Percentiles rank a stretch among this genome's conserved stretches.
Evolutionary conservation across 2,329 filamentous ascomycete genomes (phyloP).

Genomic region (Hirsutella thompsonii): DNA sequence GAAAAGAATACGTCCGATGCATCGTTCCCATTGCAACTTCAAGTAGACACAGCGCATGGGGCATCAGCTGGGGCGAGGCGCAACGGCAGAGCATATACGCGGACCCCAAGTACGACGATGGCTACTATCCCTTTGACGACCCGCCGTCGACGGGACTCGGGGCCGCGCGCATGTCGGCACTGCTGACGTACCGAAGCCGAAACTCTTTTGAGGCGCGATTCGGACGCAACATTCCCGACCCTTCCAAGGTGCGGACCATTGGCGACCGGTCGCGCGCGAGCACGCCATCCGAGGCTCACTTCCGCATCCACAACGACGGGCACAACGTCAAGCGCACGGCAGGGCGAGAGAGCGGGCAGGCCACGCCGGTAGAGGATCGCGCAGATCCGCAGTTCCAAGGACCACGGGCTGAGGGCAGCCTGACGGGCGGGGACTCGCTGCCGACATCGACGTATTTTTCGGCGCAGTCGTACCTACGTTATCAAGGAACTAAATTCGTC

Average conservation of each 20-base stretch:
- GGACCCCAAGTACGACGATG: slow-evolving; percentile 96
- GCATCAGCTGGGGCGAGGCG: slow-evolving; percentile 82
- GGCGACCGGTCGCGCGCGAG: slow-evolving; percentile 48
- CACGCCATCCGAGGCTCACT: slow-evolving; percentile 59
- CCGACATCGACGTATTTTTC: slow-evolving; percentile 83
- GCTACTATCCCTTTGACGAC: slow-evolving; percentile 82
- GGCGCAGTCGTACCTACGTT: slow-evolving; percentile 91
- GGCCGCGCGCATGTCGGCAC: slow-evolving; percentile 90
- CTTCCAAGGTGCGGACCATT: slow-evolving; percentile 72
- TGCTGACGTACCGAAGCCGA: slow-evolving; percentile 89
- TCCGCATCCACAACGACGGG: slow-evolving; percentile 73
- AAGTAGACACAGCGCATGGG: slow-evolving; percentile 75
- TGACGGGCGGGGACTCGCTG: slow-evolving; percentile 36
- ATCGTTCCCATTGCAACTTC: slow-evolving; percentile 80
- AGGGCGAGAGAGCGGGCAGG: slow-evolving; percentile 22
- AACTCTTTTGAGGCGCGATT: slow-evolving; percentile 96
- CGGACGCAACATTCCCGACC: slow-evolving; percentile 81
- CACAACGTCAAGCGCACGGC: slow-evolving; percentile 48
- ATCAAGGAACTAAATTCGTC: slow-evolving; percentile 94
- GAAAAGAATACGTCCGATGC: slow-evolving; percentile 68
- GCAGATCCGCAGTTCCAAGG: slow-evolving; percentile 58
- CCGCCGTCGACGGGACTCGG: slow-evolving; percentile 79
- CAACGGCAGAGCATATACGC: slow-evolving; percentile 92
- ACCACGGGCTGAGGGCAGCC: slow-evolving; percentile 32
- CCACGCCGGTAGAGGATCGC: neutral